phyloP scores from a whole-genome alignment of 805 yeast species.

The Metschnikowia shivogae region DNA sequence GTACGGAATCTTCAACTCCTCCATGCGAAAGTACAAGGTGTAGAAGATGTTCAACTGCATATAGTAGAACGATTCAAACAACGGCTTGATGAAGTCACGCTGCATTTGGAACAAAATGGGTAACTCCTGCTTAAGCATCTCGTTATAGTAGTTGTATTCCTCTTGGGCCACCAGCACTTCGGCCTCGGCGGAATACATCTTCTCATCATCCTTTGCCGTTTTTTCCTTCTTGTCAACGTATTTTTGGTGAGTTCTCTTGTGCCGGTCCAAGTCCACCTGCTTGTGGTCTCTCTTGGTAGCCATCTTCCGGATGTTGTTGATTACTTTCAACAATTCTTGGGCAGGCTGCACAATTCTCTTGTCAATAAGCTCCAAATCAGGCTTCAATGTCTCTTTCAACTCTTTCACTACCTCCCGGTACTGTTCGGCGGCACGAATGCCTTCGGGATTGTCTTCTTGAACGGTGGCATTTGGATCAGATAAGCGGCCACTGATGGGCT shows the following conservation, averaged over 20 bases:
- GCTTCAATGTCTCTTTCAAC: conserved; percentile 78
- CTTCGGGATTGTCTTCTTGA: conserved; percentile 95
- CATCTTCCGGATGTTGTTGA: conserved; percentile 84
- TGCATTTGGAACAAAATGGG: conserved; percentile 86
- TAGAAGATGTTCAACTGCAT: conserved; percentile 98
- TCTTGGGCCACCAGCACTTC: conserved; percentile 88
- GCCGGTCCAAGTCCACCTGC: conserved; percentile 90
- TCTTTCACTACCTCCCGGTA: conserved; percentile 86
- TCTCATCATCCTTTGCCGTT: conserved; percentile 87
- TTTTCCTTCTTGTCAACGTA: conserved; percentile 79
- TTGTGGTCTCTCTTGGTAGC: conserved; percentile 93
- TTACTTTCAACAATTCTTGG: conserved; percentile 79
- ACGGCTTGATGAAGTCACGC: conserved; percentile 87
- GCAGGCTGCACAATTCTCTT: conserved; percentile 88
- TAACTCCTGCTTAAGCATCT: conserved; percentile 84
- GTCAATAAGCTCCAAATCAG: conserved; percentile 90
- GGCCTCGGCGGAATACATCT: conserved; percentile 81
- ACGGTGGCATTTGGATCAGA: conserved; percentile 83
- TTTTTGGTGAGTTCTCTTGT: conserved; percentile 62
- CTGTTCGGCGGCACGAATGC: conserved; percentile 90
- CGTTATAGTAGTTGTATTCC: conserved; percentile 94
- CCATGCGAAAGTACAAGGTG: conserved; percentile 86
- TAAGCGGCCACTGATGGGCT: conserved; percentile 90
- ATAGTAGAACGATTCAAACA: conserved; percentile 90
- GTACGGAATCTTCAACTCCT: conserved; percentile 94